Evolutionary conservation across 108 stramenopile species (phyloP), one percentile per base, ranked within the genome.

Genomic region (Mayamaea pseudoterrestris): DNA sequence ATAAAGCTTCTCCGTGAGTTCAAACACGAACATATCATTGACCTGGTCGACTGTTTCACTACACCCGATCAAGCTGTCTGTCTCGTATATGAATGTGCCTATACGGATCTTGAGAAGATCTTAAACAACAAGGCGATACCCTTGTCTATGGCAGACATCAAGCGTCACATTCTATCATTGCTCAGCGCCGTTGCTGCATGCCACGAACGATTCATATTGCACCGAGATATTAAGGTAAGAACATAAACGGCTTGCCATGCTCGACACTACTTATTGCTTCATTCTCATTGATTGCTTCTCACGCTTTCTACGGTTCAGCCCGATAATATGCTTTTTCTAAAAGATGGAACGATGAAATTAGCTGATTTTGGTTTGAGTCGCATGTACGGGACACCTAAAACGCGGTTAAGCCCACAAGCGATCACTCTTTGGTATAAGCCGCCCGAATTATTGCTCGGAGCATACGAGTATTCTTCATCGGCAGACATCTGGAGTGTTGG

Each of bases 381-480:
- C 53, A 77, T 76, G 69, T 85, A 92, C 57, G 90, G 89, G 6
- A 85, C 88, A 35, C 89, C 89, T 1, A 83, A 86, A 39, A 69
- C 75, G 24, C 60, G 84, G 34, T 47, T 91, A 17, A 76, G 75
- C 6, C 89, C 89, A 21, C 74, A 91, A 64, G 94, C 93, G 12
- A 93, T 97, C 44, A 97, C 95, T 5, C 55, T 94, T 44, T 97
- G 93, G 93, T 97, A 97, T 69, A 93, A 93, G 58, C 81, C 92
- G 14, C 93, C 93, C 7, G 95, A 97, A 42, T 53, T 97, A 0
- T 55, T 97, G n/a, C 59, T 97, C 16, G 95, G 95, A 11, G 73
- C 89, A 9, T 80, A 66, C 1, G 80, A 90, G 62, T 97, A 97
- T 60, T 74, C 78, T 5, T 72, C 91, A 5, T 81, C 90, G 0